Evolutionary conservation across 352 stramenopile genomes (phyloP), one percentile per base, ranked within the genome.

Genomic region (Globisporangium rhizosaccharum): DNA sequence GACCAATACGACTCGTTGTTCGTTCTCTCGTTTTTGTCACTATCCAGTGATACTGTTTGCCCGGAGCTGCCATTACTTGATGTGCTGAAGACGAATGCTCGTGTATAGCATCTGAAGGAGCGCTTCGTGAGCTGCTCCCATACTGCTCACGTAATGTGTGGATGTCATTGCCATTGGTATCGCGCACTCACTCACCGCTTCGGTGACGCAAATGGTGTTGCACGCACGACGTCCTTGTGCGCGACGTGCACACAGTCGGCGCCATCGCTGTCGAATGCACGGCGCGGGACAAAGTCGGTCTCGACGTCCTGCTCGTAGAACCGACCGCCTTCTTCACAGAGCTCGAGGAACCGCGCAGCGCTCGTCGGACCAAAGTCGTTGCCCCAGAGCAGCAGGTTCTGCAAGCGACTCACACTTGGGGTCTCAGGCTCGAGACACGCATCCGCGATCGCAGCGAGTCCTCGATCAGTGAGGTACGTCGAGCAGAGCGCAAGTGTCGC

Each of bases 361-460:
- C 75, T 68, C 26, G 56, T 54, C 8, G 54, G 48, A 20, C 79
- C 79, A 62, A 89, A 91, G 58, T 85, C 71, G 61, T 91, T 91
- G 10, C 73, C 82, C 79, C 77, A 91, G 9, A 91, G 68, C 33
- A 89, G 47, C 45, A 91, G 60, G 28, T 59, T 79, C 37, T 58
- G 53, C 10, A 91, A 65, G 28, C 44, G 63, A 28, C 59, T 72
- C 3, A 36, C 56, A 12, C 71, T 61, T 0, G 62, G 39, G 4
- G 70, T 65, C 28, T 76, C 75, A 1, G 66, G 63, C n/a, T 51
- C 57, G 18, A 82, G 51, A 59, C 75, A 84, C 25, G 75, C 77
- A 14, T 63, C 36, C 1, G 68, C 77, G 14, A 89, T 61, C 12
- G 62, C 44, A 7, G 63, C 70, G 17, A 89, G 63, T 0, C 77